Evolutionary conservation across 176 grass and related monocot genomes (phyloP).

Genomic region (Carex parvula): DNA sequence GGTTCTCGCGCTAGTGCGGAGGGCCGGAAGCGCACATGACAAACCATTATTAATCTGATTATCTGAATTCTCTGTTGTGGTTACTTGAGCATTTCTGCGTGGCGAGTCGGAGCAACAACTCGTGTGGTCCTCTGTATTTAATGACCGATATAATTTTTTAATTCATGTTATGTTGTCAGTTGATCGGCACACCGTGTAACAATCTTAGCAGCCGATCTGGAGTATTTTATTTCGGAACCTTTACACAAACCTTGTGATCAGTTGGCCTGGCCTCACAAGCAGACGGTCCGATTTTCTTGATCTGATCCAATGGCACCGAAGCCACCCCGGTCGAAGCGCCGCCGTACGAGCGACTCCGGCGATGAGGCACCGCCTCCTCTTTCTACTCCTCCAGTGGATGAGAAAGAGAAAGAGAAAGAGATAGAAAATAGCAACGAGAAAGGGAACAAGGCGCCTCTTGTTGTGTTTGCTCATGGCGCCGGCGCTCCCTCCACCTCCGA

Average conservation of each 20-base stretch:
- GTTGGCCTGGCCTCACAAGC: neutral
- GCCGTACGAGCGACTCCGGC: conserved; percentile 15
- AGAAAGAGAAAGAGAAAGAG: neutral
- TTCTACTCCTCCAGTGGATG: neutral
- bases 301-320: conserved; percentile 28
- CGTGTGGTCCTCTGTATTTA: neutral
- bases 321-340: conserved; percentile 25
- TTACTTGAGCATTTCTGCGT: neutral
- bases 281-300: neutral
- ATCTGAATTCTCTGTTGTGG: neutral
- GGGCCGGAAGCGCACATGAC: too few relatives aligned
- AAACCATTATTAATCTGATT: too few relatives aligned
- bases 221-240: neutral
- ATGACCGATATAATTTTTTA: neutral
- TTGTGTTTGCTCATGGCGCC: conserved; percentile 68
- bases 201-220: neutral
- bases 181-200: neutral
- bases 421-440: neutral
- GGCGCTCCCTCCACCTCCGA: conserved; percentile 65
- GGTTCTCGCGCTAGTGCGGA: too few relatives aligned
- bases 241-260: neutral
- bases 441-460: conserved; percentile 40
- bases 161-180: neutral
- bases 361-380: neutral
- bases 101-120: neutral